Conservation (phyloP, 139 green algal genomes). For the Deuterostichococcus epilithicus region DNA sequence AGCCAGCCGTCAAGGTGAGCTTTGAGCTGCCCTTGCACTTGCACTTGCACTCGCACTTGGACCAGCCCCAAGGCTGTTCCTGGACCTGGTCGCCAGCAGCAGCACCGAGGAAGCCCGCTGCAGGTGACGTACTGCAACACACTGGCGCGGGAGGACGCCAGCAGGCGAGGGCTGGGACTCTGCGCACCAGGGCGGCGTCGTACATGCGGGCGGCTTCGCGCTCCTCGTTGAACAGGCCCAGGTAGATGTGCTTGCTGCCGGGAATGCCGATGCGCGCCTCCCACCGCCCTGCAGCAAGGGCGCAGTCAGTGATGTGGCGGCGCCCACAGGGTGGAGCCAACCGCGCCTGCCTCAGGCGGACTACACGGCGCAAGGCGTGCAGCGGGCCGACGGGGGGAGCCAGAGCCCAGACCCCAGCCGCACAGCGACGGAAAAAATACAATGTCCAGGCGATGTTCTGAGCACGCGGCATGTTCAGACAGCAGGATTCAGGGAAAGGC, state of each 20-base stretch:
- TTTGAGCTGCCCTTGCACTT: not conserved
- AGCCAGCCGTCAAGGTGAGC: not conserved
- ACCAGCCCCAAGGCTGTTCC: conserved; percentile 3
- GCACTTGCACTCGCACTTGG: not conserved
- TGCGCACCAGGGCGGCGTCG: conserved; percentile 61
- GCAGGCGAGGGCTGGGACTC: too few relatives aligned
- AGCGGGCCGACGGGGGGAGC: too few relatives aligned
- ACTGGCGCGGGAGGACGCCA: too few relatives aligned
- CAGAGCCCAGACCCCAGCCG: too few relatives aligned
- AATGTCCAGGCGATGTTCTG: too few relatives aligned
- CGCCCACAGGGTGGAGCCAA: not conserved
- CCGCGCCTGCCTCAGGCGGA: not conserved
- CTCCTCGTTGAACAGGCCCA: conserved; percentile 68
- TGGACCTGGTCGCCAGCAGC: too few relatives aligned
- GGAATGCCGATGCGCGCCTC: conserved; percentile 84
- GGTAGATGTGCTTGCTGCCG: conserved; percentile 85
- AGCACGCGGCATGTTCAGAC: too few relatives aligned
- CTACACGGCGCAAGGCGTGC: conserved; percentile 4
- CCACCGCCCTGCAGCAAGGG: conserved; percentile 59
- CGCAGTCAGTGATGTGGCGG: not conserved
- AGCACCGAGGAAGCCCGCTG: too few relatives aligned
- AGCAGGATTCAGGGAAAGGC: too few relatives aligned
- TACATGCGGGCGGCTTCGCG: conserved; percentile 42
- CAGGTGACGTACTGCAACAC: too few relatives aligned
- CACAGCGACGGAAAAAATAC: too few relatives aligned